phyloP scores from a whole-genome alignment of 78 protist species.

The Thecamonas trahens region DNA sequence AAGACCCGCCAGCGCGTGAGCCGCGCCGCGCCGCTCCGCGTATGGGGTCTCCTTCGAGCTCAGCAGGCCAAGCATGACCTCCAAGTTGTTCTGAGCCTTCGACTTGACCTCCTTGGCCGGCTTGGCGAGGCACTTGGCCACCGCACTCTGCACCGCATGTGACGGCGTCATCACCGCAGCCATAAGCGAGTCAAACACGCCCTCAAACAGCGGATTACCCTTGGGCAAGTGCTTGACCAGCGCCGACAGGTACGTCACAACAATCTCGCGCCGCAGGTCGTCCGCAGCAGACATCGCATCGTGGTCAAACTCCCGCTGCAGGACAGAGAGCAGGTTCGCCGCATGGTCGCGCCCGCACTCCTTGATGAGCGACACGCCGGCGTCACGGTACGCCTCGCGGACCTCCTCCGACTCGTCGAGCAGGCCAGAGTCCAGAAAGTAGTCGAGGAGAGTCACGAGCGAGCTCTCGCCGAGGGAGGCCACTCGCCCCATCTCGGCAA shows the following conservation, averaged over 20 bases:
- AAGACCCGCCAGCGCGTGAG: constrained; percentile 83
- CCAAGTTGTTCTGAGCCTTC: background rate
- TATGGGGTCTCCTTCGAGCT: background rate
- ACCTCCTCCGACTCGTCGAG: background rate
- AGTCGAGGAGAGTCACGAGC: background rate
- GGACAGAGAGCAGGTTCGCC: background rate
- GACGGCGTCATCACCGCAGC: constrained; percentile 47
- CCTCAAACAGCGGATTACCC: constrained; percentile 2
- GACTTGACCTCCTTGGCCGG: background rate
- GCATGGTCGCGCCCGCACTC: background rate
- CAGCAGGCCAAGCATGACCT: background rate
- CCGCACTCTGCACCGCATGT: constrained; percentile 55
- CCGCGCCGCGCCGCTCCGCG: constrained; percentile 68
- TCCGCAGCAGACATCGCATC: background rate
- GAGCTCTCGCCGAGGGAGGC: no score
- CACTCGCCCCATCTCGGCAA: no score
- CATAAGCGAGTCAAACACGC: constrained; percentile 10
- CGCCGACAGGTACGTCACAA: constrained; percentile 3
- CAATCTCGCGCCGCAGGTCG: background rate
- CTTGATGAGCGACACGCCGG: background rate
- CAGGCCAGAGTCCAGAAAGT: background rate
- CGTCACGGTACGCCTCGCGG: background rate
- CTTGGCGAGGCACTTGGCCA: constrained; percentile 32
- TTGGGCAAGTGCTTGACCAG: background rate
- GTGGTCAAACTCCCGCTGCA: background rate